Evolutionary conservation across 1,284 basidiomycete species (phyloP), one percentile per base, ranked within the genome.

Genomic region (Vanrija humicola): DNA sequence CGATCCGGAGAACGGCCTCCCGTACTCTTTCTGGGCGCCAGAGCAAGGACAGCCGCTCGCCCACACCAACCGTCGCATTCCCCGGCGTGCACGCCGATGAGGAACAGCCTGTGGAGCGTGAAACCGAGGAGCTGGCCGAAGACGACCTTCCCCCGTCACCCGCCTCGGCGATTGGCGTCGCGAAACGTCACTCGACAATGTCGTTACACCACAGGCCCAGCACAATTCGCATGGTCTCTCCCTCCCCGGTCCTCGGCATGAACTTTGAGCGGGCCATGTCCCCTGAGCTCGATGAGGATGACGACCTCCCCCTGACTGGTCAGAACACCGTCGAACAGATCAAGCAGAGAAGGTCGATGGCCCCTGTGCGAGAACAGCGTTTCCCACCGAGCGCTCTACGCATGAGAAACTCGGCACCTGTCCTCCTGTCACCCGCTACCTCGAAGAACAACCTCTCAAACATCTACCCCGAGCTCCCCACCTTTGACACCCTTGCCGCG

Each of bases 121-220:
- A 61, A 7, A 15, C 40, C 18, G 25, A 51, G 6, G 26, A 43
- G 6, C 47, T 39, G 26, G 43, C 34, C 6, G 64, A 68, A 42
- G 59, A 64, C 28, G 28, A 65, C 6, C 50, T 56, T 3, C 66
- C 67, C 5, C 64, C 67, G 8, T 73, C 72, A 6, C 73, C 73
- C 0, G 73, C 71, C 2, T 73, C 73, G 0, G 71, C 73, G 3
- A 67, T 75, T 10, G 71, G 73, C 12, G 56, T 73, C 3, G 66
- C 68, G 14, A 61, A 68, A 26, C 66, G 73, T 21, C 65, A 70
- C 47, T 69, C 67, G 5, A 54, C 47, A 9, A 54, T 70, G 39
- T 63, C 67, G 3, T 59, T 69, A 1, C 59, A 66, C 38, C 65
- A 70, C 38, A 60, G 67, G 38, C 63, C 69, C 5, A 70, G 66